A percentile compares a stretch with the other conserved stretches of the same genome.
These are phyloP conservation scores for Termitomyces sp. DNA, from an alignment of 768 basidiomycete genomes.

Conservation along the genomic window DNA sequence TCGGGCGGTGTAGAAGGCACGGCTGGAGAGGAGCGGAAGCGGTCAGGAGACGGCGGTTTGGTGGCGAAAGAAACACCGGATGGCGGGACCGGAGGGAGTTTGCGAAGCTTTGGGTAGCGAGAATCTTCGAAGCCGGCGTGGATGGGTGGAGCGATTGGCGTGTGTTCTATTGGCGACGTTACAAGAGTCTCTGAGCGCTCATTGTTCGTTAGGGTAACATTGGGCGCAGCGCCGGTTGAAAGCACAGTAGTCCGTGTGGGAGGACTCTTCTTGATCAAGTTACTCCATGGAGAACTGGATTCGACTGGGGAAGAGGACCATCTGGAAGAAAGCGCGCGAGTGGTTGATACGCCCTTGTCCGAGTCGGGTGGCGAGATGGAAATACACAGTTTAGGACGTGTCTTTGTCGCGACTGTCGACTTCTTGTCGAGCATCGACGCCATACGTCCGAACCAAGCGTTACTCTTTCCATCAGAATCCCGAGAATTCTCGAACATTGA, in stretches of 20 bases:
- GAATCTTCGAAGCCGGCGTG: slow-evolving; percentile 26
- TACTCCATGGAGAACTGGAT: slow-evolving; percentile 25
- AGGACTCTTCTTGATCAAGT: slow-evolving; percentile 20
- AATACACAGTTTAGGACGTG: slow-evolving; percentile 35
- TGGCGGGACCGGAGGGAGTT: neutral
- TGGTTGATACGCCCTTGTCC: slow-evolving; percentile 17
- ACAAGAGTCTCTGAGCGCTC: slow-evolving; percentile 16
- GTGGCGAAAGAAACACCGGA: neutral
- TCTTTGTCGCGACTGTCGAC: neutral
- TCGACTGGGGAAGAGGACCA: slow-evolving; percentile 35
- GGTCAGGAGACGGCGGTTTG: neutral
- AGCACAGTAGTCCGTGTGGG: slow-evolving; percentile 17
- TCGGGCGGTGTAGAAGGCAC: slow-evolving; percentile 12
- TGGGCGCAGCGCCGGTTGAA: slow-evolving; percentile 24
- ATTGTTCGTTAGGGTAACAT: slow-evolving; percentile 30
- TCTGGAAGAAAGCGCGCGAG: slow-evolving; percentile 17
- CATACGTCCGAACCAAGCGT: slow-evolving; percentile 24
- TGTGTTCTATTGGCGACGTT: neutral
- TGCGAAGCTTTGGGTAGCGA: slow-evolving; percentile 7
- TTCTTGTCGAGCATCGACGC: slow-evolving; percentile 18
- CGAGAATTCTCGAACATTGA: slow-evolving; percentile 11
- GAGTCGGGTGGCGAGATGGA: slow-evolving; percentile 24
- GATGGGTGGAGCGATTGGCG: slow-evolving; percentile 21
- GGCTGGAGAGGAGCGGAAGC: slow-evolving; percentile 7
- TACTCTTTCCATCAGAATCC: slow-evolving; percentile 12